Evolutionary conservation across 192 early-diverging fungal genomes (phyloP).

Genomic region (Coemansia sp.): DNA sequence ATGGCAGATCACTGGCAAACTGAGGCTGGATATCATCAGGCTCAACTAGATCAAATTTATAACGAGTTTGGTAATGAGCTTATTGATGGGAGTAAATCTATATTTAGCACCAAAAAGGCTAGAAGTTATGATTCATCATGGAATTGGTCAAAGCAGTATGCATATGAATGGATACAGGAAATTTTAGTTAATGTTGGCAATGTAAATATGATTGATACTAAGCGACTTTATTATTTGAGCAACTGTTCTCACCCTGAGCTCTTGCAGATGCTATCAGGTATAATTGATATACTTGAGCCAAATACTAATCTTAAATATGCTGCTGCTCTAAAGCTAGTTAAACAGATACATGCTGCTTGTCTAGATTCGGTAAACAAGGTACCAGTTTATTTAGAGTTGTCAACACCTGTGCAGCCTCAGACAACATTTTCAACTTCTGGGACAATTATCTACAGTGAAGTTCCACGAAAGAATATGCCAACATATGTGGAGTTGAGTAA

Average conservation of each 20-base stretch:
- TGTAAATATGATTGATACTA: slow-evolving; percentile 56
- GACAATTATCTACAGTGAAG: slow-evolving; percentile 74
- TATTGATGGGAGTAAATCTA: slow-evolving; percentile 75
- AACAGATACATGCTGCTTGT: slow-evolving; percentile 73
- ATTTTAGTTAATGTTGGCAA: slow-evolving; percentile 21
- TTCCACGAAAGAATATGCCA: slow-evolving; percentile 65
- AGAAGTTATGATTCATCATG: slow-evolving; percentile 92
- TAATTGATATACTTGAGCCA: slow-evolving; percentile 59
- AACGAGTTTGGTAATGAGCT: slow-evolving; percentile 81
- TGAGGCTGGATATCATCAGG: slow-evolving; percentile 61
- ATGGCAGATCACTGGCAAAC: slow-evolving; percentile 60
- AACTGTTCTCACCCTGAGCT: slow-evolving; percentile 75
- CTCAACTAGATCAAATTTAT: slow-evolving; percentile 70
- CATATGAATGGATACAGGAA: slow-evolving; percentile 66
- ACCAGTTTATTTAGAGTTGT: slow-evolving; percentile 85
- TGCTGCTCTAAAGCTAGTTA: slow-evolving; percentile 50
- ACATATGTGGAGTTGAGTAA: slow-evolving; percentile 84
- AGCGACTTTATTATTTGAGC: slow-evolving; percentile 56
- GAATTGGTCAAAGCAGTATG: slow-evolving; percentile 79
- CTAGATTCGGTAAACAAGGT: slow-evolving; percentile 59
- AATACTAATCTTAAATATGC: slow-evolving; percentile 65
- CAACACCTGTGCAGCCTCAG: slow-evolving; percentile 71
- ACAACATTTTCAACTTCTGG: slow-evolving; percentile 71
- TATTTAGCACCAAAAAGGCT: slow-evolving; percentile 77
- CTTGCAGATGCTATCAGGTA: slow-evolving; percentile 77